These are phyloP conservation scores for Colletotrichum coccodes DNA, from an alignment of 2,329 filamentous ascomycete species.

Conservation along the genomic window DNA sequence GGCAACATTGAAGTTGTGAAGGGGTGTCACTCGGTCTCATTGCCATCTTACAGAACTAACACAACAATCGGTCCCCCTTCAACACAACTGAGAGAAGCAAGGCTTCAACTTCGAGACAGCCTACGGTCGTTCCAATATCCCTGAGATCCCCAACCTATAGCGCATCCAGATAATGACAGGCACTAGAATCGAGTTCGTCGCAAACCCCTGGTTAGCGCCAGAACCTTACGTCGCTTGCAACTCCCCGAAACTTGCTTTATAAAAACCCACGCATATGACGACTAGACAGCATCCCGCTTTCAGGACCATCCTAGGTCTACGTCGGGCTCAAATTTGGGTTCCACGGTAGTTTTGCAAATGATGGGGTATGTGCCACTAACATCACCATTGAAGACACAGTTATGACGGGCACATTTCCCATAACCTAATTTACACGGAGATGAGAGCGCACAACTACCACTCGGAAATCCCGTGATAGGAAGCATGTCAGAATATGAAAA, in stretches of 20 bases:
- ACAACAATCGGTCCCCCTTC: background rate
- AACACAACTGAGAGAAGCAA: background rate
- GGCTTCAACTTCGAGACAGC: conserved; percentile 17
- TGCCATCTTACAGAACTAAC: background rate
- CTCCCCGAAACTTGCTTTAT: conserved; percentile 1
- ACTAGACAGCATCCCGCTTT: background rate
- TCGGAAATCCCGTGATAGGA: background rate
- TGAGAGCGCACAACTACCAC: background rate
- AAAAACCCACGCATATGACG: background rate
- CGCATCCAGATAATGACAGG: conserved; percentile 35
- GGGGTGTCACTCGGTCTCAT: background rate
- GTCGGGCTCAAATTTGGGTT: background rate
- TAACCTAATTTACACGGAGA: background rate
- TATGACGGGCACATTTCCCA: background rate
- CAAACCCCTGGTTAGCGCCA: conserved; percentile 33
- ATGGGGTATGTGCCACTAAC: background rate
- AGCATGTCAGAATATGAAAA: background rate
- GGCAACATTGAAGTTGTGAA: background rate
- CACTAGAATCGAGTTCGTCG: conserved; percentile 19
- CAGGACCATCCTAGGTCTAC: background rate
- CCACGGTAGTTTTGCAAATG: background rate
- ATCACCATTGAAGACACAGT: background rate
- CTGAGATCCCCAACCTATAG: conserved; percentile 36
- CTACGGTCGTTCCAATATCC: conserved; percentile 35
- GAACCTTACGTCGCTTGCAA: conserved; percentile 13